These are phyloP conservation scores for Pseudocercospora vitis DNA, from an alignment of 2,329 filamentous ascomycete species.

Conservation along the genomic window DNA sequence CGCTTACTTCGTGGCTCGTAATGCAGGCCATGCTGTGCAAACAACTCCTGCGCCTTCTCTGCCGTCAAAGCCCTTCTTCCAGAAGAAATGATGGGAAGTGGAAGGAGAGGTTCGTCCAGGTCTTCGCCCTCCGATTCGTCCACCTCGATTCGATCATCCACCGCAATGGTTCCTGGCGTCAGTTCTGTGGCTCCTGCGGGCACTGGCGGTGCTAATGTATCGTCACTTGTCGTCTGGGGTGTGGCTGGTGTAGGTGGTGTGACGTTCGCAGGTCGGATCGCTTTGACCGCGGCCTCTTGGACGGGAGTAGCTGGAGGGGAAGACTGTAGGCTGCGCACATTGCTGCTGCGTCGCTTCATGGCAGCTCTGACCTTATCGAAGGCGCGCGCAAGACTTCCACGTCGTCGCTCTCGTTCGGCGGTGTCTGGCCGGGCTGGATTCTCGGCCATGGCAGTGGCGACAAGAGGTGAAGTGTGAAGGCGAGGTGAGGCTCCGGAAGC, in stretches of 20 bases:
- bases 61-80: slow-evolving; percentile 18
- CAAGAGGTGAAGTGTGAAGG: background rate
- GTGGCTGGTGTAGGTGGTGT: background rate
- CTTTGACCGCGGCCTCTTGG: background rate
- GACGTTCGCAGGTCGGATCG: background rate
- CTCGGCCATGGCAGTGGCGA: slow-evolving; percentile 18
- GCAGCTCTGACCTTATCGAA: slow-evolving; percentile 28
- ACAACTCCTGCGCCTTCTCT: slow-evolving; percentile 40
- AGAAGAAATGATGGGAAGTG: slow-evolving; percentile 22
- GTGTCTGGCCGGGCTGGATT: slow-evolving; percentile 3
- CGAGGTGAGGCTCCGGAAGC: background rate
- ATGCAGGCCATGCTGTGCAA: slow-evolving; percentile 46
- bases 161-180: slow-evolving; percentile 7
- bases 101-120: slow-evolving; percentile 25
- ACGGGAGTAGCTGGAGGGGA: background rate
- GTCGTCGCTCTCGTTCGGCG: slow-evolving; percentile 14
- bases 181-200: slow-evolving; percentile 4
- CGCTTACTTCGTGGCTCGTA: slow-evolving; percentile 26
- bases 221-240: background rate
- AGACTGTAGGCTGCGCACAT: slow-evolving; percentile 1
- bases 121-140: slow-evolving; percentile 26
- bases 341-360: slow-evolving; percentile 26
- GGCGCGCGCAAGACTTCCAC: slow-evolving; percentile 31
- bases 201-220: background rate
- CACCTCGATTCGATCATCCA: slow-evolving; percentile 20